phyloP scores from a whole-genome alignment of 148 eudicot genomes.

The Vaccinium macrocarpon region DNA sequence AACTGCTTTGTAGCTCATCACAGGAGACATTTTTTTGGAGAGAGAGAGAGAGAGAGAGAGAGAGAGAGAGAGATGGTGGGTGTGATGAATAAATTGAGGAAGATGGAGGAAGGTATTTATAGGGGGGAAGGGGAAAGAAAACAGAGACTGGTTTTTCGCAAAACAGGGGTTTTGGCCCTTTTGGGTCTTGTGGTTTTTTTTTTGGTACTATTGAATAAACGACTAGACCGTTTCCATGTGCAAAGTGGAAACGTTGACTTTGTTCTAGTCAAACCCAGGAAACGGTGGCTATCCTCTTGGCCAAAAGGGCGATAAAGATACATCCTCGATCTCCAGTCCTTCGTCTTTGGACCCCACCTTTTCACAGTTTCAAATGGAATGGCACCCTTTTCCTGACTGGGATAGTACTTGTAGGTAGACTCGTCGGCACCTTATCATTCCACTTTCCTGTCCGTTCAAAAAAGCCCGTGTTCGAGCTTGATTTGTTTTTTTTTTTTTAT shows the following conservation, averaged over 20 bases:
- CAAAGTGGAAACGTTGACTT: neutral
- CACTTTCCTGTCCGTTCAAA: neutral
- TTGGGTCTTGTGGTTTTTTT: neutral
- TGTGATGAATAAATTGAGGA: neutral
- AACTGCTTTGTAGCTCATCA: neutral
- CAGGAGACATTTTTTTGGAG: slow-evolving; percentile 7
- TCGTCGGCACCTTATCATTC: neutral
- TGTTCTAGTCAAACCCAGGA: neutral
- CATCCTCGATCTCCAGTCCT: no score
- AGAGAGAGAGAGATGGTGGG: neutral
- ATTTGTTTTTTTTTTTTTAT: no score
- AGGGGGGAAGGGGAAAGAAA: neutral
- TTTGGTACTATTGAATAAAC: no score
- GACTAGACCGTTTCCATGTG: neutral
- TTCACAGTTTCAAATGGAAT: neutral
- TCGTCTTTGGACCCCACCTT: no score
- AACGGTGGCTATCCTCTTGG: neutral
- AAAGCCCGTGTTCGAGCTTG: no score
- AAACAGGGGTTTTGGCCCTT: neutral
- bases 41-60: neutral
- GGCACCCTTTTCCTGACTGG: neutral
- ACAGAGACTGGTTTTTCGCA: no score
- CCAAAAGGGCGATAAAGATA: neutral
- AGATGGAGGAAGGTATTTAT: neutral
- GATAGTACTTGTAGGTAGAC: no score